A percentile compares a stretch with the other conserved stretches of the same genome.
phyloP scores from a whole-genome alignment of 1,139 yeast genomes.

The Scheffersomyces segobiensis region DNA sequence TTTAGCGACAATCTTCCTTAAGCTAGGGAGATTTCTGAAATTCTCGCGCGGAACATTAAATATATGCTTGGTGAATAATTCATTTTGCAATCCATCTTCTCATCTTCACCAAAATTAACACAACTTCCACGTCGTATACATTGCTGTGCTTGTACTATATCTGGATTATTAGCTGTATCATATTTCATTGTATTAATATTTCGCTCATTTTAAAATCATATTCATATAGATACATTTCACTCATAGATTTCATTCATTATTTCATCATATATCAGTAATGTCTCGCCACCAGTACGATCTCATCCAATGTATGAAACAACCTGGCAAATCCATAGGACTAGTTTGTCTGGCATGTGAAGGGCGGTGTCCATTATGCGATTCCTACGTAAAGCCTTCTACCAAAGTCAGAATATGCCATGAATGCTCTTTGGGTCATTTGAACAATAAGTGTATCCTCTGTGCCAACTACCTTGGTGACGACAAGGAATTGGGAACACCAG shows the following conservation, averaged over 20 bases:
- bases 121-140: not conserved
- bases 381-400: constrained; percentile 75
- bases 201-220: not conserved
- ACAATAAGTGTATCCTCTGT: constrained; percentile 73
- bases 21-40: not conserved
- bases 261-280: constrained; percentile 41
- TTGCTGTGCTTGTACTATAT: not conserved
- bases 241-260: not conserved
- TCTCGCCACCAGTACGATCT: constrained; percentile 90
- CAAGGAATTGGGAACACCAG: constrained; percentile 50
- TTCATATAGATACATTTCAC: not conserved
- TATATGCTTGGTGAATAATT: not conserved
- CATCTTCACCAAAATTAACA: not conserved
- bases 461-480: constrained; percentile 52
- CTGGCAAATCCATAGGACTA: constrained; percentile 70
- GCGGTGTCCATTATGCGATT: constrained; percentile 87
- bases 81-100: not conserved
- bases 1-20: not conserved
- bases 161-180: not conserved
- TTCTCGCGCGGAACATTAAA: not conserved
- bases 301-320: constrained; percentile 81
- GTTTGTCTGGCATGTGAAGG: constrained; percentile 91
- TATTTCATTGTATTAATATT: not conserved
- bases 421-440: constrained; percentile 73
- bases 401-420: constrained; percentile 79